Evolutionary conservation across 495 filamentous ascomycete species (phyloP).

Genomic region (Darksidea phi): DNA sequence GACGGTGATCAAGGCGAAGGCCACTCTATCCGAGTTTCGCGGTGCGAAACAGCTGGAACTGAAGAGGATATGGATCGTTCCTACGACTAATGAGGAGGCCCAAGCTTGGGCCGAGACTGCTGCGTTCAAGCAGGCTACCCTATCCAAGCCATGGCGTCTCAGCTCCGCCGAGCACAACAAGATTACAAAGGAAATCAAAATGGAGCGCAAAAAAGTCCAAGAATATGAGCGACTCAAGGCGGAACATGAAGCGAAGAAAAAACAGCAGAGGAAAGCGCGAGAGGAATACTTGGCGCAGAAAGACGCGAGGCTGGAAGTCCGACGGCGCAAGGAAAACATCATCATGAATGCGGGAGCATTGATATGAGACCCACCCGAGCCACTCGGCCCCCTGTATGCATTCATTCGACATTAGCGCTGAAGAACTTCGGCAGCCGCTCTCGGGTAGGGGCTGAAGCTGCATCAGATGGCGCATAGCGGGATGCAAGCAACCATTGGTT

Average conservation of each 20-base stretch:
- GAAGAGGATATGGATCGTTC: conserved; percentile 56
- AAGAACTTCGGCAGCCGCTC: too few relatives aligned
- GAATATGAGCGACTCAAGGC: conserved; percentile 43
- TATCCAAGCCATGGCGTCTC: conserved; percentile 69
- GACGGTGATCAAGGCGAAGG: conserved; percentile 73
- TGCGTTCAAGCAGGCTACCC: conserved; percentile 61
- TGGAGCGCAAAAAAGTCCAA: conserved; percentile 31
- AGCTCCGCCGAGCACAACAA: conserved; percentile 52
- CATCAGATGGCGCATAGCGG: too few relatives aligned
- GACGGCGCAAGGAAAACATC: conserved; percentile 27
- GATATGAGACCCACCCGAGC: conserved; percentile 5
- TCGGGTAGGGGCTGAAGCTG: too few relatives aligned
- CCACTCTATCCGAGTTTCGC: conserved; percentile 64
- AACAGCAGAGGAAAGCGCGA: conserved; percentile 34
- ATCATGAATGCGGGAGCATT: conserved; percentile 35
- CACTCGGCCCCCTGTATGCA: too few relatives aligned
- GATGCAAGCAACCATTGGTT: too few relatives aligned
- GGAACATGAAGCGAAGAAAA: conserved; percentile 45
- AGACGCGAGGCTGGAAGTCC: conserved; percentile 21
- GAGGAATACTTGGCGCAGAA: conserved; percentile 42
- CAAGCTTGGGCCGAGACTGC: conserved; percentile 68
- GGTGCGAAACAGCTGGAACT: conserved; percentile 63
- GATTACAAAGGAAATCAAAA: conserved; percentile 52
- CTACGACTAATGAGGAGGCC: conserved; percentile 61
- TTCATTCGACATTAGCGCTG: too few relatives aligned